Conservation (phyloP, 129 eudicot species). For the Pittosporum tobira region DNA sequence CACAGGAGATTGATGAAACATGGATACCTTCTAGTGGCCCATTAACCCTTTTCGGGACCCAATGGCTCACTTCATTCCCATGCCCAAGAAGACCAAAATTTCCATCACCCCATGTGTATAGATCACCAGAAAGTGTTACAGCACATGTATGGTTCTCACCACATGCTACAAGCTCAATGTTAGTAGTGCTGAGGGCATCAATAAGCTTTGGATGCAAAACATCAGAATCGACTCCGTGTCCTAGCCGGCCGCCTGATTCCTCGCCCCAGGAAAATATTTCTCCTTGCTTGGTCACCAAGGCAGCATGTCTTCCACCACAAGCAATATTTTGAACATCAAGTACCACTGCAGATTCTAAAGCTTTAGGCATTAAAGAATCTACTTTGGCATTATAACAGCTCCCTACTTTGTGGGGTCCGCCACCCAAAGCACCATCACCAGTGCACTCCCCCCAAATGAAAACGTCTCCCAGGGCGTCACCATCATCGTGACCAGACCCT, state of each 20-base stretch:
- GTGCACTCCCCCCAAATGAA: conserved; percentile 91
- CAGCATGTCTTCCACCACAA: conserved; percentile 90
- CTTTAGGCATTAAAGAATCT: conserved; percentile 71
- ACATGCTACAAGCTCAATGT: conserved; percentile 94
- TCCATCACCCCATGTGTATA: conserved; percentile 97
- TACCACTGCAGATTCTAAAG: conserved; percentile 89
- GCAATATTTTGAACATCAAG: conserved; percentile 94
- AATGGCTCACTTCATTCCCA: conserved; percentile 89
- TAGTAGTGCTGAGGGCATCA: conserved; percentile 54
- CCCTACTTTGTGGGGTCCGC: conserved; percentile 56
- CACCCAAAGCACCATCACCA: conserved; percentile 62
- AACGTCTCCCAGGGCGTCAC: conserved; percentile 95
- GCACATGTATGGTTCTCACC: conserved; percentile 94
- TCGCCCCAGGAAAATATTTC: conserved; percentile 98
- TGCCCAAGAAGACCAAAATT: conserved; percentile 89
- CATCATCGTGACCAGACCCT: conserved; percentile 97
- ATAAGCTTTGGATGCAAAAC: conserved; percentile 82
- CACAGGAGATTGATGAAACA: conserved; percentile 86
- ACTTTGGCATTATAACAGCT: conserved; percentile 38
- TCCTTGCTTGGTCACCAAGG: conserved; percentile 89
- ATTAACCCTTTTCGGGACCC: conserved; percentile 87
- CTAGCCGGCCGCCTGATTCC: conserved; percentile 89
- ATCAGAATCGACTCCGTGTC: conserved; percentile 93
- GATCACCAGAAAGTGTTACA: conserved; percentile 90
- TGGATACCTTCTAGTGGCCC: conserved; percentile 94